Evolutionary conservation across 139 green algal species (phyloP), one percentile per base, ranked within the genome.

Genomic region (Closterium sp.): DNA sequence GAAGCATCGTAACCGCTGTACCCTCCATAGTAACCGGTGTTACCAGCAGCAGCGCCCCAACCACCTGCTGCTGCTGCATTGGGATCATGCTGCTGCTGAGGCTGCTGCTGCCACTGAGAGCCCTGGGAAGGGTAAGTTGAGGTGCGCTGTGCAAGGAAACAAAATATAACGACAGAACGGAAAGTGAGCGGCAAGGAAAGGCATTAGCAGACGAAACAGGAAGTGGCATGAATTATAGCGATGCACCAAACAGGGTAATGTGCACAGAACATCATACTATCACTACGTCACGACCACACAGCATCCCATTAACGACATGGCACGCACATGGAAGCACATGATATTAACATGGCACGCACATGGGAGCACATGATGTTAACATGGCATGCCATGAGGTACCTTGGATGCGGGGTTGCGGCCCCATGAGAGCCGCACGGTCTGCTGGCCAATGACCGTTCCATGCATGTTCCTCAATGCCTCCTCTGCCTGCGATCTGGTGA

Each of bases 371-470:
- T n/a, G n/a, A 66, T 66, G 21, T 66, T 25, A 66, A 66, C 43
- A n/a, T n/a, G n/a, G n/a, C n/a, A n/a, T n/a, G n/a, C 12, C 43
- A 76, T 76, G 55, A 76, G 55, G 12, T 76, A 76, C 55, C 87
- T 93, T 93, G n/a, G n/a, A 66, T 33, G 91, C 88, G 10, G 91
- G 91, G 83, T 89, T 93, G 34, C 91, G 91, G 1, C 91, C 91
- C 91, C 91, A 93, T n/a, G 91, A 93, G 43, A 93, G 88, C 33
- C 91, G 87, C 21, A 93, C 88, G 34, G 91, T 23, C 91, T 93
- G 91, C n/a, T 55, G n/a, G 9, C 91, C 91, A 35, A 93, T 93
- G 28, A 92, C 34, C 9, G 91, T 90, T 33, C 91, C 91, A 16
- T 93, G 91, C 34, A 93, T 30, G 10, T 66, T n/a, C 76, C 33